Evolutionary conservation across 495 filamentous ascomycete species (phyloP), one percentile per base, ranked within the genome.

Genomic region (Neurospora sp.): DNA sequence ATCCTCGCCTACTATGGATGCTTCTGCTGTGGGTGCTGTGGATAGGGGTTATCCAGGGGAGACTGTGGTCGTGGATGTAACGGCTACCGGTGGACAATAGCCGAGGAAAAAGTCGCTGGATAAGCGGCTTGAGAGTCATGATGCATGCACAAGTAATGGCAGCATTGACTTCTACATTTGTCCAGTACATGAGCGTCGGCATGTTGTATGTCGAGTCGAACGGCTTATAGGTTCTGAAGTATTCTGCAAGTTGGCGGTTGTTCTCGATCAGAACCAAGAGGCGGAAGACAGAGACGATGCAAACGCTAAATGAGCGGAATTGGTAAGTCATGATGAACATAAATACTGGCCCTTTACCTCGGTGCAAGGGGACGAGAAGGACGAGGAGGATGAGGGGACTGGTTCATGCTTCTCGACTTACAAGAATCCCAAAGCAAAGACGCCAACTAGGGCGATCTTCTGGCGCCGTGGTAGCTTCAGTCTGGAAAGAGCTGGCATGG

Each of bases 341-440:
- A 31, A 16, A 6, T 27, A 62, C 27, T 31, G 27, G 6, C 54
- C 27, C 7, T 62, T 48, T 62, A 16, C 27, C 54, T 35, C 23
- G 2, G 6, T 9, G 54, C 5, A 16, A 4, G 27, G 39, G 6
- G 38, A 41, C 1, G 1, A 41, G 27, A 11, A 12, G n/a, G 5
- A 12, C 5, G 9, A 23, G 8, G 20, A 23, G 5, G 10, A 62
- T 1, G 14, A 10, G 54, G 11, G 12, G 27, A 14, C 11, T 62
- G 27, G 23, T 16, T 16, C 27, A 31, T 62, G 54, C 6, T 27
- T 62, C 14, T 35, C 23, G 27, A 69, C 78, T 54, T 69, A 80
- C 78, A 79, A 78, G 54, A 78, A 79, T 0, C 79, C 78, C 18
- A 81, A 71, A 38, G 73, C 79, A 71, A 79, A 78, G n/a, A 81